Percentiles rank a stretch among this genome's conserved stretches.
These are phyloP conservation scores for Malania oleifera DNA, from an alignment of 164 flowering plant species.

Conservation along the genomic window DNA sequence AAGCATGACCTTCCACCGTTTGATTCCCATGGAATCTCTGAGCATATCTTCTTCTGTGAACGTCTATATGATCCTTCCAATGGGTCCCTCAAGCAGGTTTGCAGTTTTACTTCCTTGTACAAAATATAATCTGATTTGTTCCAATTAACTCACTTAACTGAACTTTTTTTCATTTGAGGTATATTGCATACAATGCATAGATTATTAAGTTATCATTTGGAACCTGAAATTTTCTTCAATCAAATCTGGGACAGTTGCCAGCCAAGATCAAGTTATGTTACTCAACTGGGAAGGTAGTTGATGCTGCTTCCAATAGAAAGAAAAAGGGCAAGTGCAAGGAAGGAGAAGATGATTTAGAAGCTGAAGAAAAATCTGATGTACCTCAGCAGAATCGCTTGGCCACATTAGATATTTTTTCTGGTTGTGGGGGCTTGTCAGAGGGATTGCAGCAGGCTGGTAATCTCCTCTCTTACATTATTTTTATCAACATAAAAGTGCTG, in stretches of 20 bases:
- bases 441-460: constrained; percentile 78
- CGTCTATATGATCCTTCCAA: constrained; percentile 66
- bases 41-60: constrained; percentile 85
- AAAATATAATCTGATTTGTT: too few species aligned
- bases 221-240: neutral
- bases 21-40: constrained; percentile 41
- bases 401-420: constrained; percentile 95
- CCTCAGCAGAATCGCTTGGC: constrained; percentile 39
- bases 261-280: constrained; percentile 41
- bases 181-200: neutral
- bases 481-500: neutral
- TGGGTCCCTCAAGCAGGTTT: constrained; percentile 82
- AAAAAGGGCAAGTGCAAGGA: constrained; percentile 74
- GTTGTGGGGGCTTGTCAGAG: constrained; percentile 97
- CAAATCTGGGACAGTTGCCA: constrained; percentile 50
- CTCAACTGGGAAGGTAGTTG: constrained; percentile 22
- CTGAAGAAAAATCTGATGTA: constrained; percentile 20
- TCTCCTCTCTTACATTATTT: neutral
- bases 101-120: constrained; percentile 1
- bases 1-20: constrained; percentile 54
- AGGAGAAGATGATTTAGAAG: constrained; percentile 40
- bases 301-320: constrained; percentile 49
- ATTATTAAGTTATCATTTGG: neutral
- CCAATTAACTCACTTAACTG: too few species aligned
- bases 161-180: neutral